A percentile compares a stretch with the other conserved stretches of the same genome.
These are phyloP conservation scores for Dichotomopilus funicola DNA, from an alignment of 2,329 filamentous ascomycete species.

Conservation along the genomic window DNA sequence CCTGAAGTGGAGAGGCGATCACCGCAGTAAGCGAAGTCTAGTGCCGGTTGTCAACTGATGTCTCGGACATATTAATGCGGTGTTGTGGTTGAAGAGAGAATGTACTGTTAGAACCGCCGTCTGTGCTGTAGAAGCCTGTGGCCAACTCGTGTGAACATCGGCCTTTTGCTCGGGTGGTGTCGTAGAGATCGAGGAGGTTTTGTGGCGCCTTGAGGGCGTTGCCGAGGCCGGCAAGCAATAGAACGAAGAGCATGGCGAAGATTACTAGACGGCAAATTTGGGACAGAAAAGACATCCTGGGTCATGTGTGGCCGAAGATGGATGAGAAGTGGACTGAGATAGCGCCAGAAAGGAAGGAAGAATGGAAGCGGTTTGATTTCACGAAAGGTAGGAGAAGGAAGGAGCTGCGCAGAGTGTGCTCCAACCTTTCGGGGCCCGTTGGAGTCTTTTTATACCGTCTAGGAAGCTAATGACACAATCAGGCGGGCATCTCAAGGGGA, in stretches of 20 bases:
- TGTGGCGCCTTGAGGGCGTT: slow-evolving; percentile 18
- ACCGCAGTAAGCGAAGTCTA: slow-evolving; percentile 36
- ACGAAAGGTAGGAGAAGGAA: too few relatives aligned
- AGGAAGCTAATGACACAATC: too few relatives aligned
- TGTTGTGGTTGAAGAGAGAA: not conserved
- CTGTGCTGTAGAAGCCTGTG: slow-evolving; percentile 29
- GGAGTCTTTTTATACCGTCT: too few relatives aligned
- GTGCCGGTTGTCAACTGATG: not conserved
- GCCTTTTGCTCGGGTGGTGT: slow-evolving; percentile 26
- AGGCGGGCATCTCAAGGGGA: too few relatives aligned
- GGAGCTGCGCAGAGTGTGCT: too few relatives aligned
- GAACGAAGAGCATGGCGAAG: not conserved
- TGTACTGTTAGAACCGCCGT: slow-evolving; percentile 25
- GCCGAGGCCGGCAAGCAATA: not conserved
- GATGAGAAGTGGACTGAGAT: too few relatives aligned
- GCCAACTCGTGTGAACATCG: slow-evolving; percentile 28
- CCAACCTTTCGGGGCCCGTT: too few relatives aligned
- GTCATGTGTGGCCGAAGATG: too few relatives aligned
- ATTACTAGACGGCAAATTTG: too few relatives aligned
- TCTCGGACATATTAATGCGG: too few relatives aligned
- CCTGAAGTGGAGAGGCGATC: slow-evolving; percentile 31
- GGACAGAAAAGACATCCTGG: not conserved
- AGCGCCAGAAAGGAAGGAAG: too few relatives aligned
- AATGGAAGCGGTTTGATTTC: too few relatives aligned
- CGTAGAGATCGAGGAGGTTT: slow-evolving; percentile 28